Base-by-base conservation (phyloP, 768 basidiomycete genomes). In the Zangia roseola region DNA sequence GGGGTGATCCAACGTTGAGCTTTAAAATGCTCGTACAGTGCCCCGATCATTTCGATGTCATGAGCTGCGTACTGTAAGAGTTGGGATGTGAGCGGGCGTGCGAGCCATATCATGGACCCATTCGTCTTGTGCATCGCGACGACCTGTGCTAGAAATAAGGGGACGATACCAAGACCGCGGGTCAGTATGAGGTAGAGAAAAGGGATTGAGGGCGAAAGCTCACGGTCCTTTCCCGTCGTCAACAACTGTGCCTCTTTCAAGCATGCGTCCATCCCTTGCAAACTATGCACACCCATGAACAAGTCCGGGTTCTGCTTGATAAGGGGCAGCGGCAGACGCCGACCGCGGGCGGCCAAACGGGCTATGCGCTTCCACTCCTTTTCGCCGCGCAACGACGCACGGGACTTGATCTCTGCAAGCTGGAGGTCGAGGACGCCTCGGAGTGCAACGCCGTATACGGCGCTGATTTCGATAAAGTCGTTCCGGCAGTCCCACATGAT, bases 401-500 rank as follows among this genome's bases (percentile, higher is more conserved):
- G 66, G 0, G 67, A 68, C 26, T 54, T 45, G 44, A 73, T 63
- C 49, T 74, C 74, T 2, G 65, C 74, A 13, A 76, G 59, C 48
- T 75, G 74, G 24, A 76, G 62, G 50, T 76, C 74, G 10, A 75
- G 49, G 10, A 76, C 64, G 13, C 64, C 62, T 10, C 57, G 52
- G 20, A 76, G 52, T 0, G 40, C 23, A 20, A 71, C 57, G 2
- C 62, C 61, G 26, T 69, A 70, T 1, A 52, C 40, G 16, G 60
- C 43, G 9, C 24, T 53, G 4, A 76, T 58, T 50, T 75, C 74
- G 28, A 68, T 56, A 55, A 58, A 72, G 55, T 75, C 74, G 57
- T 68, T 68, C 2, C 74, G 63, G 10, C 73, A 73, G 52, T 76
- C 74, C 67, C 70, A 76, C 52, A 72, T 69, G 50, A 76, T 53